These are phyloP conservation scores for Canavalia gladiata DNA, from an alignment of 306 rosid genomes.

Conservation along the genomic window DNA sequence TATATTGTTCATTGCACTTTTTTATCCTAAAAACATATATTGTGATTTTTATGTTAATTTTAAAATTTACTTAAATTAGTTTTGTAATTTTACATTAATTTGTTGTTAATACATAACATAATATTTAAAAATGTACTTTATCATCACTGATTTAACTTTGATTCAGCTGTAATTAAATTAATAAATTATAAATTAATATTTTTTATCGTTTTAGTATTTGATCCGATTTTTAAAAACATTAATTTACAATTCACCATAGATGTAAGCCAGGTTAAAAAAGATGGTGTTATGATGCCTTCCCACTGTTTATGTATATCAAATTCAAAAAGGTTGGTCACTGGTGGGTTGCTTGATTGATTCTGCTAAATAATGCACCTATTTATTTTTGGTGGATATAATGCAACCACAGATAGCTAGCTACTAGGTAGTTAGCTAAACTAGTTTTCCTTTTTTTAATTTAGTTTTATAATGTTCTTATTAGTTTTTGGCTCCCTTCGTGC, in stretches of 20 bases:
- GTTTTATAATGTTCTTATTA: background rate
- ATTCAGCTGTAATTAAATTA: too few relatives aligned
- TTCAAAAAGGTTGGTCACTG: background rate
- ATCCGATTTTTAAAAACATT: background rate
- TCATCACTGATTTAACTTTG: too few relatives aligned
- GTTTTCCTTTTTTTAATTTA: background rate
- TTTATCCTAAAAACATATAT: too few relatives aligned
- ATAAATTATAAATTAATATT: too few relatives aligned
- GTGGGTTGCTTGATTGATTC: constrained; percentile 40
- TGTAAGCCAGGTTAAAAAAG: background rate
- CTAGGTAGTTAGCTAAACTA: background rate
- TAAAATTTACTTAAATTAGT: too few relatives aligned
- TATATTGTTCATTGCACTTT: too few relatives aligned
- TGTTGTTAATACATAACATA: too few relatives aligned
- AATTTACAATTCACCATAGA: background rate
- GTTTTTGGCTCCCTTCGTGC: constrained; percentile 16
- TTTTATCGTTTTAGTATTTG: too few relatives aligned
- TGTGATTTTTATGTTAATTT: too few relatives aligned
- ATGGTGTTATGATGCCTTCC: background rate
- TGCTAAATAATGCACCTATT: constrained; percentile 8
- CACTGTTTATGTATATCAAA: constrained; percentile 8
- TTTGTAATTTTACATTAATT: too few relatives aligned
- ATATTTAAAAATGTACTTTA: too few relatives aligned
- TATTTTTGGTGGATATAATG: too few relatives aligned
- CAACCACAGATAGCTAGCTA: background rate